Evolutionary conservation across 2,329 filamentous ascomycete species (phyloP), one percentile per base, ranked within the genome.

Genomic region (Metarhizium anisopliae): DNA sequence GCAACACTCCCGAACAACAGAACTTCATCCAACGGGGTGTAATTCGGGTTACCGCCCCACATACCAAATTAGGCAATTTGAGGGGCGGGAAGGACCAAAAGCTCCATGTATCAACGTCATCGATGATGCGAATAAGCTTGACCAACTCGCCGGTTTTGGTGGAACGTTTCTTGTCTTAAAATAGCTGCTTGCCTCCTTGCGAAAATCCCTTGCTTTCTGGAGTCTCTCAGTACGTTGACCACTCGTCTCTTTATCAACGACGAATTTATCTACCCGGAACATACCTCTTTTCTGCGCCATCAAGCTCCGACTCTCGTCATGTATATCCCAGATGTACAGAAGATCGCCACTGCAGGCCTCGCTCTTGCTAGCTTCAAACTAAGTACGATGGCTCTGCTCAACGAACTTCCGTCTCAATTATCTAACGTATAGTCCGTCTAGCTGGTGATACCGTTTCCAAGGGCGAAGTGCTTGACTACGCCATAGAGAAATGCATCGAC

Each of bases 381-480:
- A 16, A 51, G 60, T 62, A 58, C 29, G 59, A 47, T 2, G 25
- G 5, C 36, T 6, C 16, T 4, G 14, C 10, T 18, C 50, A 35
- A 35, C 2, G 10, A 35, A 10, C 35, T 16, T 36, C 50, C 18
- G 36, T 32, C 7, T 20, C 16, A 4, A 14, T n/a, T 43, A 10
- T 43, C 16, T 38, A n/a, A 49, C 32, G 1, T 10, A 40, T 8
- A 11, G 25, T 16, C 36, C 16, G 47, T 36, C 20, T 42, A 59
- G 56, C 51, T 2, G 60, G 61, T 50, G 56, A 62, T 50, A 55
- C 56, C 51, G 56, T 64, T 43, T 63, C 56, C 53, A 62, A 68
- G 14, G 73, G 73, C 56, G 67, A 64, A 18, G 62, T 76, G 14
- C 61, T 76, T 51, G 74, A 75, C 64, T 75, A 65, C 62, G 72